Conservation (phyloP, 495 filamentous ascomycete genomes). For the Penicillium parvum region DNA sequence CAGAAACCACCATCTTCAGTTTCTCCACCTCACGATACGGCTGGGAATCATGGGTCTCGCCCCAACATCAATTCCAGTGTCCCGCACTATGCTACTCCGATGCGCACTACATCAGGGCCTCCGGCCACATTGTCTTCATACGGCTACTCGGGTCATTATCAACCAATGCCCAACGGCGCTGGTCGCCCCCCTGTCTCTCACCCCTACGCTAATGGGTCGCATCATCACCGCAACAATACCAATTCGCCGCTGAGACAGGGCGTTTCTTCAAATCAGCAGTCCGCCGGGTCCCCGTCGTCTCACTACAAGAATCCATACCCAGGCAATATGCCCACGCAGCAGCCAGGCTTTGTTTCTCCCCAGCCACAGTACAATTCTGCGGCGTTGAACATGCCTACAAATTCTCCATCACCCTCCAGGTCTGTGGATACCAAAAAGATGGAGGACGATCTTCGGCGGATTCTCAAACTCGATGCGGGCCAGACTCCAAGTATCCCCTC, state of each 20-base stretch:
- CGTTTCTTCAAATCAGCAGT: constrained; percentile 14
- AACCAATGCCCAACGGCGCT: constrained; percentile 9
- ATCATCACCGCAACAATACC: constrained; percentile 18
- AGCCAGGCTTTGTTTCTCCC: constrained; percentile 19
- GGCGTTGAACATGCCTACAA: constrained; percentile 21
- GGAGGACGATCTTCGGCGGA: constrained; percentile 52
- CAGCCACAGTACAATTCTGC: constrained; percentile 20
- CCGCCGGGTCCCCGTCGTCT: constrained; percentile 6
- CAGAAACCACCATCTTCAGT: constrained; percentile 34
- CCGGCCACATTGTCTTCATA: constrained; percentile 25
- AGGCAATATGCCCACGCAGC: constrained; percentile 4
- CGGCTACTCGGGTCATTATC: constrained; percentile 10
- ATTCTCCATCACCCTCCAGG: constrained; percentile 24
- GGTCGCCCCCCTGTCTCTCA: constrained; percentile 13
- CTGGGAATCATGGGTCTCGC: constrained; percentile 12
- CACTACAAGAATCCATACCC: constrained; percentile 6
- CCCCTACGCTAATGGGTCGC: constrained; percentile 10
- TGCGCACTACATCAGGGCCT: constrained; percentile 37
- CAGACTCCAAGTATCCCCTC: constrained; percentile 20
- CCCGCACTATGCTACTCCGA: constrained; percentile 36
- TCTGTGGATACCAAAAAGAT: constrained; percentile 42
- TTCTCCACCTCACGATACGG: constrained; percentile 10
- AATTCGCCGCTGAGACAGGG: constrained; percentile 26
- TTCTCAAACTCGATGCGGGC: constrained; percentile 46
- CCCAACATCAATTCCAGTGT: constrained; percentile 17